A percentile compares a stretch with the other conserved stretches of the same genome.
Conservation (phyloP, 139 green algal genomes). For the Coelastrella sp. region DNA sequence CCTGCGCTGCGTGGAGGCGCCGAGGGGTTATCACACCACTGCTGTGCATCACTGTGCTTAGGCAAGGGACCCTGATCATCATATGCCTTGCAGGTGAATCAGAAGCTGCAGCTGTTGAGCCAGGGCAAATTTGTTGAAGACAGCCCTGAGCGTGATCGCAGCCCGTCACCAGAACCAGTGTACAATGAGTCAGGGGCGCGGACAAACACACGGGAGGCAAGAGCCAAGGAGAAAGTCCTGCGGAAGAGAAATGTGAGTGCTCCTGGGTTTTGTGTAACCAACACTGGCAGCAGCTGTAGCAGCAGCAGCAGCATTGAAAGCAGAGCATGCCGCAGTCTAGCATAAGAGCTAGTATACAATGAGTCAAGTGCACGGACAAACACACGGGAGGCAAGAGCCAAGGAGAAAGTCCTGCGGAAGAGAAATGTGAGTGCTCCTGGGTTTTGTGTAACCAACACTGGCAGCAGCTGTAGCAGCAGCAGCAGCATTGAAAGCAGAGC, state of each 20-base stretch:
- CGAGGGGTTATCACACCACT: no score
- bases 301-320: no score
- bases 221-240: slow-evolving; percentile 78
- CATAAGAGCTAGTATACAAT: slow-evolving; percentile 96
- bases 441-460: neutral
- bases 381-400: slow-evolving; percentile 80
- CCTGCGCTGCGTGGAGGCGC: no score
- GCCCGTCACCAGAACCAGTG: slow-evolving; percentile 91
- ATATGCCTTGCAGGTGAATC: slow-evolving; percentile 31
- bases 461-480: neutral
- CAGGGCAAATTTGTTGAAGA: slow-evolving; percentile 35
- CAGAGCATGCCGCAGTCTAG: no score
- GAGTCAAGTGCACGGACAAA: slow-evolving; percentile 87
- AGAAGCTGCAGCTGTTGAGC: slow-evolving; percentile 51
- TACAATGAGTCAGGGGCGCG: slow-evolving; percentile 93
- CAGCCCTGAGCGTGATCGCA: slow-evolving; percentile 60
- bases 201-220: slow-evolving; percentile 90
- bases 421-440: slow-evolving; percentile 52
- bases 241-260: slow-evolving; percentile 60
- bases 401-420: slow-evolving; percentile 80
- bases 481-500: no score
- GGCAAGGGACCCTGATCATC: neutral
- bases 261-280: no score
- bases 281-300: neutral
- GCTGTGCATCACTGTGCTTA: no score